Conservation (phyloP, 106 monocot genomes). For the Apostasia shenzhenica region DNA sequence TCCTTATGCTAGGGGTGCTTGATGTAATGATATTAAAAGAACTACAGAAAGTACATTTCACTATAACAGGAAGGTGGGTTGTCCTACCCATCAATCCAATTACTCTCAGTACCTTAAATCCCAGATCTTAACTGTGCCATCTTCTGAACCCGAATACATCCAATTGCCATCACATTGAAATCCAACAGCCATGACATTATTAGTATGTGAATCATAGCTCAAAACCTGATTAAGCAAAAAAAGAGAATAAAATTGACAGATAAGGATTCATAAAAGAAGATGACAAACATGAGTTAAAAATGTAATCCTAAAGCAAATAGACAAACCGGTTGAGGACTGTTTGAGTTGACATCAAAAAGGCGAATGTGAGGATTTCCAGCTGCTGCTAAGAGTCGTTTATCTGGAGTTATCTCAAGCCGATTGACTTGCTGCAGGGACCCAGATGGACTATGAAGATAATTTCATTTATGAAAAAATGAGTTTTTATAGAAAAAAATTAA, state of each 20-base stretch:
- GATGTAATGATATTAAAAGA: no score
- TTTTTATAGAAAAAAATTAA: not conserved
- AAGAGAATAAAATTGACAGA: not conserved
- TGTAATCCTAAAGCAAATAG: not conserved
- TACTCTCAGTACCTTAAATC: conserved; percentile 64
- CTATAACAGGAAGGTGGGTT: no score
- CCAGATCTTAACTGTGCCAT: conserved; percentile 97
- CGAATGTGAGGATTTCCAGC: conserved; percentile 98
- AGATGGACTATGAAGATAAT: not conserved
- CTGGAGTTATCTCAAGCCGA: conserved; percentile 86
- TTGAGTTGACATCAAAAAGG: conserved; percentile 96
- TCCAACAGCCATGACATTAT: conserved; percentile 96
- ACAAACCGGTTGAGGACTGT: conserved; percentile 73
- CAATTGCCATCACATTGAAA: conserved; percentile 97
- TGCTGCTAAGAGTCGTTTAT: conserved; percentile 78
- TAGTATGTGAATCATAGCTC: conserved; percentile 88
- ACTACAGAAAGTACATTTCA: no score
- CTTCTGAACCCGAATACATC: conserved; percentile 99
- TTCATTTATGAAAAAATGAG: not conserved
- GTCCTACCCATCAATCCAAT: no score
- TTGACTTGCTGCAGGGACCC: conserved; percentile 75
- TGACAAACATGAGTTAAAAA: not conserved
- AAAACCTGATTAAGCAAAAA: conserved; percentile 29
- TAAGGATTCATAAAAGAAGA: not conserved
- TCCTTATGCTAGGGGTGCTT: no score